phyloP scores from a whole-genome alignment of 176 grass and related monocot genomes.

The Triticum aestivum region IWGSC_CS_RefSeq_v2.1 NC_057801.1:56015716-56016215 shows the following conservation, averaged over 20 bases:
- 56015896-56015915: neutral
- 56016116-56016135: neutral
- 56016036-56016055: neutral
- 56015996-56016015: neutral
- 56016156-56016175: no score
- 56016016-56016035: neutral
- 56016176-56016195: no score
- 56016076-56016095: neutral
- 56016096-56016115: neutral
- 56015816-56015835: neutral
- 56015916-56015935: neutral
- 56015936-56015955: neutral
- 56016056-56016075: neutral
- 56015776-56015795: no score
- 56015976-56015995: neutral
- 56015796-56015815: neutral
- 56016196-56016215: no score
- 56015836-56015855: neutral
- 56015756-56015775: no score
- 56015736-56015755: no score
- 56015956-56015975: neutral
- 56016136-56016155: neutral
- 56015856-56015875: neutral
- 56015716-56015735: no score
- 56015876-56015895: neutral